Conservation (phyloP, 768 basidiomycete species). For the Cubamyces lactineus region DNA sequence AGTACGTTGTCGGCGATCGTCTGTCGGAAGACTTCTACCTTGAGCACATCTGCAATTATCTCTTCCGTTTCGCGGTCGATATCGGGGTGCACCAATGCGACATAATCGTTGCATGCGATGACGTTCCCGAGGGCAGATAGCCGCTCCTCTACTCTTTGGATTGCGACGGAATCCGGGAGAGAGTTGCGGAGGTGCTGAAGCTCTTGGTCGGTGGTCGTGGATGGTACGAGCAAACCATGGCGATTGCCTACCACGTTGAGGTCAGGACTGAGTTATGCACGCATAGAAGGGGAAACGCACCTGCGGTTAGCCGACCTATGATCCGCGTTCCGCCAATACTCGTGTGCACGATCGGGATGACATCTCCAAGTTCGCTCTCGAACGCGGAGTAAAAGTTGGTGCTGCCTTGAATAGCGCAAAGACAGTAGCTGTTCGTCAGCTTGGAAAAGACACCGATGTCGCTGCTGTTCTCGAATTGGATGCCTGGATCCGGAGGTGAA, state of each 20-base stretch:
- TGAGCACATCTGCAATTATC: constrained; percentile 98
- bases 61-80: constrained; percentile 98
- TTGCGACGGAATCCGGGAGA: constrained; percentile 88
- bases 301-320: constrained; percentile 90
- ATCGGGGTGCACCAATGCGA: constrained; percentile 98
- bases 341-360: constrained; percentile 95
- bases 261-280: not conserved
- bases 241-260: constrained; percentile 70
- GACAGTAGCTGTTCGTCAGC: constrained; percentile 97
- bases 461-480: constrained; percentile 92
- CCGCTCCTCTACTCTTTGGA: constrained; percentile 97
- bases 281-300: constrained; percentile 41
- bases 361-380: constrained; percentile 90
- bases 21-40: constrained; percentile 98
- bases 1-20: constrained; percentile 96
- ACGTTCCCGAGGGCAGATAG: constrained; percentile 97
- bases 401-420: constrained; percentile 90
- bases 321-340: constrained; percentile 95
- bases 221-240: constrained; percentile 95
- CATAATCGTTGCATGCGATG: constrained; percentile 98
- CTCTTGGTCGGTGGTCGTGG: constrained; percentile 96
- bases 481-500: constrained; percentile 49
- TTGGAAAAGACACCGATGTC: constrained; percentile 98
- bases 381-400: constrained; percentile 99
- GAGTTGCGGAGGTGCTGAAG: constrained; percentile 97